Conservation (phyloP, 116 monocot species). For the Phalaenopsis hybrid region DNA sequence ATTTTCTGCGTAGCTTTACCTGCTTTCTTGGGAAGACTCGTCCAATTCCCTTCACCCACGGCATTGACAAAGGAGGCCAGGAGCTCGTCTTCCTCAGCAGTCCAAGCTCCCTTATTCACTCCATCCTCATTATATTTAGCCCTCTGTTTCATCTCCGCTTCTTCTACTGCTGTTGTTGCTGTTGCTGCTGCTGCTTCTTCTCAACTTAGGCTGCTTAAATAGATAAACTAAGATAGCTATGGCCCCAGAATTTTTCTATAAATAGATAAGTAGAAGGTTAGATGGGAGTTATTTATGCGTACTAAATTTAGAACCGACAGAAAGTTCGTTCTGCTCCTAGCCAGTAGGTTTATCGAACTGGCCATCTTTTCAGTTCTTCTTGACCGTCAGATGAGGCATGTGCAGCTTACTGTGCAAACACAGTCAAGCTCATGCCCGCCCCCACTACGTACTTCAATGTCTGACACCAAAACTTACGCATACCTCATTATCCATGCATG, state of each 20-base stretch:
- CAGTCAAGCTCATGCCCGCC: too few species aligned
- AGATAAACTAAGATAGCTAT: too few species aligned
- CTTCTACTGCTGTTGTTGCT: too few species aligned
- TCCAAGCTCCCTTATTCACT: slow-evolving; percentile 33
- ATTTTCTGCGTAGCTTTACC: background rate
- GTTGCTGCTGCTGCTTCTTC: too few species aligned
- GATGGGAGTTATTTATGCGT: background rate
- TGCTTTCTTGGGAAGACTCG: slow-evolving; percentile 26
- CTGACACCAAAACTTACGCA: too few species aligned
- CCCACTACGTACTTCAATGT: too few species aligned
- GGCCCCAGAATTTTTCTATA: too few species aligned
- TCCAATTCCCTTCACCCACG: slow-evolving; percentile 34
- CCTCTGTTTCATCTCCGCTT: slow-evolving; percentile 15
- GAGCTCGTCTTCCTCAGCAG: slow-evolving; percentile 25
- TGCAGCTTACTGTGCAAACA: background rate
- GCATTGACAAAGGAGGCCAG: slow-evolving; percentile 21
- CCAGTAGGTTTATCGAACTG: too few species aligned
- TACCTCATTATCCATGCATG: too few species aligned
- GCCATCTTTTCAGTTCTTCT: background rate
- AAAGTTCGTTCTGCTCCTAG: too few species aligned
- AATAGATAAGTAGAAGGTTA: background rate
- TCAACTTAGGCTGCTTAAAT: too few species aligned
- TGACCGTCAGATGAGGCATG: background rate
- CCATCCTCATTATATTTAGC: slow-evolving; percentile 27
- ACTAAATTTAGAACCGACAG: background rate